Base-by-base conservation (phyloP, 2,329 filamentous ascomycete genomes). In the Stagonosporopsis rhizophila region DNA sequence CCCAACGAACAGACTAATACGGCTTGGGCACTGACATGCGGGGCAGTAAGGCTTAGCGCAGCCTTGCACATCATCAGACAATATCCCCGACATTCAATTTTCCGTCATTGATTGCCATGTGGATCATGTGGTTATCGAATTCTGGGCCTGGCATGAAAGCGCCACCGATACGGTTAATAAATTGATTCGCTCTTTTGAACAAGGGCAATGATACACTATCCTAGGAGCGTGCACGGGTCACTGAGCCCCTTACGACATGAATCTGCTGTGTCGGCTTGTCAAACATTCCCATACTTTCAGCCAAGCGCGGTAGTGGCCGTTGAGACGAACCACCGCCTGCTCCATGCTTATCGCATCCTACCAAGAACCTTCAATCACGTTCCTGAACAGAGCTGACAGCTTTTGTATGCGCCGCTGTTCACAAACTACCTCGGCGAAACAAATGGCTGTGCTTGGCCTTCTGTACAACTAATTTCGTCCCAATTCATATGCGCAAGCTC, bases 31-130 rank as follows among this genome's bases (percentile, higher is more conserved):
- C 17, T 48, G 39, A 45, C 47, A 27, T 42, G 25, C 35, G 30
- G 42, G 52, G 25, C 42, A 30, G 48, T 52, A 65, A 44, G 58
- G 60, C 62, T 63, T 60, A 62, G 56, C 42, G 23, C 34, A 38
- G 44, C 27, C 20, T 56, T 27, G 48, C 25, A 37, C 19, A 34
- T 49, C 49, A 46, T 45, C 55, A 46, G 40, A 48, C 22, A 38
- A 51, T 59, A 44, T 47, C 27, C 58, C 54, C 62, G 46, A 56
- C 51, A 58, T 56, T 56, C 48, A 47, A 38, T 44, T 48, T 54
- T 61, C 58, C 19, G 38, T 20, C 27, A 15, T 15, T 41, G 20
- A 23, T 12, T 34, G 40, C 14, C 6, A 7, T 34, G 38, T 41
- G 32, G 15, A 34, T 25, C 27, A 9, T 2, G 3, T 19, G n/a